phyloP scores from a whole-genome alignment of 2,329 filamentous ascomycete genomes.

The Colletotrichum sp. region DNA sequence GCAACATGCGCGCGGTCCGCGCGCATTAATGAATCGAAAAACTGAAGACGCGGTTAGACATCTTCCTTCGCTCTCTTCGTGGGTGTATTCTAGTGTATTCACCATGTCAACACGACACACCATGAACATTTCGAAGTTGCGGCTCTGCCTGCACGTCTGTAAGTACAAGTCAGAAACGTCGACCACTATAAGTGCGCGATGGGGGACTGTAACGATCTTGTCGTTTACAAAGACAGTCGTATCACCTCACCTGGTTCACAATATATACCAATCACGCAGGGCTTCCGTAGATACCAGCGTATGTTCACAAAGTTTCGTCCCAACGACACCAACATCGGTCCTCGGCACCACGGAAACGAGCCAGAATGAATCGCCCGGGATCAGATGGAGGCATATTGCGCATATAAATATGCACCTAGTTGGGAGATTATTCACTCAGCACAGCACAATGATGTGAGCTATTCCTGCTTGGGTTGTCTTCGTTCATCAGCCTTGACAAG shows the following conservation, averaged over 20 bases:
- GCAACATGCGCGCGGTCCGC: background rate
- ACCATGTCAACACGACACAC: background rate
- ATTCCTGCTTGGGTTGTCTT: background rate
- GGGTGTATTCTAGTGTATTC: background rate
- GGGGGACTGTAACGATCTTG: background rate
- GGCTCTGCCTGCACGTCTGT: background rate
- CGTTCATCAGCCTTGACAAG: background rate
- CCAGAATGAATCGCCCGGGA: background rate
- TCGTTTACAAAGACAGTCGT: background rate
- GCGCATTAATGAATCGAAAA: accelerated
- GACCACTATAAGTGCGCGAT: too few relatives aligned
- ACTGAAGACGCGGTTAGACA: background rate
- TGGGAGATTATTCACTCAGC: background rate
- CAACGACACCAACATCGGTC: background rate
- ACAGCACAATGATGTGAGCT: too few relatives aligned
- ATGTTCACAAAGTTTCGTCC: background rate
- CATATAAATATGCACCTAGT: background rate
- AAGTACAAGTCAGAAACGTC: background rate
- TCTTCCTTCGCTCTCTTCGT: background rate
- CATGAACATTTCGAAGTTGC: background rate
- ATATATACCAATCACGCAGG: background rate
- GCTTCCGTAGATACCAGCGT: background rate
- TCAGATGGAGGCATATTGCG: background rate
- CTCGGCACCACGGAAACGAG: background rate
- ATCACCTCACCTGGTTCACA: background rate